phyloP scores from a whole-genome alignment of 768 basidiomycete genomes.

The Leucocoprinus sp. region DNA sequence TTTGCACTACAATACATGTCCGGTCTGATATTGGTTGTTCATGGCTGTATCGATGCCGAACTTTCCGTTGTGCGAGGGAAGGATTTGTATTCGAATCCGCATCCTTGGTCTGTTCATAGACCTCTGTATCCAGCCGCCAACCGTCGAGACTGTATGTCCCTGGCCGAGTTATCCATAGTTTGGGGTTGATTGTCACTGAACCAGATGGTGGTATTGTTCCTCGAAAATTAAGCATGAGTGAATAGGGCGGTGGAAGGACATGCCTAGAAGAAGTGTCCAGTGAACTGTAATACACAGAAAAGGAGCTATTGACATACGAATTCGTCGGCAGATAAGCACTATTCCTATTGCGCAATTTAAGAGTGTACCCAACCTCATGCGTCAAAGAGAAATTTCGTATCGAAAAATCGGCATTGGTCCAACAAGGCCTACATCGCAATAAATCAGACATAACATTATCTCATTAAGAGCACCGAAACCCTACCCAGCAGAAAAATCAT shows the following conservation, averaged over 20 bases:
- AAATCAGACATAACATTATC: neutral
- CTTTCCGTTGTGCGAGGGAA: neutral
- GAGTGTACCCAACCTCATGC: constrained; percentile 45
- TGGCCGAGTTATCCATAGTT: constrained; percentile 53
- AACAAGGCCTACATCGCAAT: constrained; percentile 40
- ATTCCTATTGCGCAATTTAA: constrained; percentile 32
- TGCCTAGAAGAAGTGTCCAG: constrained; percentile 22
- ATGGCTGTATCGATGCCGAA: constrained; percentile 29
- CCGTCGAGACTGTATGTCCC: constrained; percentile 57
- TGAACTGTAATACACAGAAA: neutral
- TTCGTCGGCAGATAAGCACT: constrained; percentile 8
- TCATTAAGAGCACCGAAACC: too few species aligned
- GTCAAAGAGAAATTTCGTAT: constrained; percentile 70
- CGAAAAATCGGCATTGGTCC: constrained; percentile 42
- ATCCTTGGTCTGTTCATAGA: constrained; percentile 10
- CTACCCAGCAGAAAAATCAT: constrained; percentile 71
- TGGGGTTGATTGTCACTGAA: constrained; percentile 34
- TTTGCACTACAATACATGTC: constrained; percentile 25
- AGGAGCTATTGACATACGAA: neutral
- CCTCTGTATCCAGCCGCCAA: constrained; percentile 58
- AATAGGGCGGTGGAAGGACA: constrained; percentile 46
- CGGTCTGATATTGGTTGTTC: constrained; percentile 21
- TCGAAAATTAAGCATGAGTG: constrained; percentile 60
- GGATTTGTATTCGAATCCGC: neutral
- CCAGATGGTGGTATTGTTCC: constrained; percentile 47